These are phyloP conservation scores for Globisporangium paddicum DNA, from an alignment of 352 stramenopile species.

Conservation along the genomic window DNA sequence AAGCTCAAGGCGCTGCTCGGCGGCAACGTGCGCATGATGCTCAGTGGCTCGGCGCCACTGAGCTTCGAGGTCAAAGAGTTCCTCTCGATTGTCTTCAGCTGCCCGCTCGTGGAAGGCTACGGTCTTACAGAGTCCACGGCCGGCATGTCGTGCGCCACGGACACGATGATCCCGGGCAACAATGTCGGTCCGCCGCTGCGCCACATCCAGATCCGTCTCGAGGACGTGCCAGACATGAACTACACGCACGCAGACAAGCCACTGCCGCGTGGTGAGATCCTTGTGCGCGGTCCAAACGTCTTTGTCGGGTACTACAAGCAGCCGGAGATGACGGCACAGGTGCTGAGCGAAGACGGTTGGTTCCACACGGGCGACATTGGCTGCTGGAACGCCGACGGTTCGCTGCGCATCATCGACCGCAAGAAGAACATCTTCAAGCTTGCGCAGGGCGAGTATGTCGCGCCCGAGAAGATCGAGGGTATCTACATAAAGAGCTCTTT, in stretches of 20 bases:
- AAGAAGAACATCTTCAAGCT: slow-evolving; percentile 96
- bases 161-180: slow-evolving; percentile 41
- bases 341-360: slow-evolving; percentile 91
- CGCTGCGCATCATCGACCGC: slow-evolving; percentile 86
- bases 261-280: slow-evolving; percentile 73
- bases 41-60: slow-evolving; percentile 93
- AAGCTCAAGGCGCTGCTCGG: slow-evolving; percentile 93
- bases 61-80: slow-evolving; percentile 92
- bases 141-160: slow-evolving; percentile 30
- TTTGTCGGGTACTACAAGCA: slow-evolving; percentile 95
- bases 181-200: slow-evolving; percentile 90
- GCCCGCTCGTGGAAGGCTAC: slow-evolving; percentile 92
- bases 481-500: slow-evolving; percentile 89
- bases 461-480: slow-evolving; percentile 96
- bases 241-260: slow-evolving; percentile 74
- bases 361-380: slow-evolving; percentile 97
- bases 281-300: slow-evolving; percentile 82
- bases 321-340: slow-evolving; percentile 85
- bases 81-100: slow-evolving; percentile 90
- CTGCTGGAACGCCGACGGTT: slow-evolving; percentile 90
- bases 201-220: slow-evolving; percentile 88
- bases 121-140: slow-evolving; percentile 89
- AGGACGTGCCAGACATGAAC: slow-evolving; percentile 96
- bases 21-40: slow-evolving; percentile 85
- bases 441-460: slow-evolving; percentile 94